These are phyloP conservation scores for Sporobolomyces phaffii DNA, from an alignment of 768 basidiomycete genomes.

Conservation along the genomic window DNA sequence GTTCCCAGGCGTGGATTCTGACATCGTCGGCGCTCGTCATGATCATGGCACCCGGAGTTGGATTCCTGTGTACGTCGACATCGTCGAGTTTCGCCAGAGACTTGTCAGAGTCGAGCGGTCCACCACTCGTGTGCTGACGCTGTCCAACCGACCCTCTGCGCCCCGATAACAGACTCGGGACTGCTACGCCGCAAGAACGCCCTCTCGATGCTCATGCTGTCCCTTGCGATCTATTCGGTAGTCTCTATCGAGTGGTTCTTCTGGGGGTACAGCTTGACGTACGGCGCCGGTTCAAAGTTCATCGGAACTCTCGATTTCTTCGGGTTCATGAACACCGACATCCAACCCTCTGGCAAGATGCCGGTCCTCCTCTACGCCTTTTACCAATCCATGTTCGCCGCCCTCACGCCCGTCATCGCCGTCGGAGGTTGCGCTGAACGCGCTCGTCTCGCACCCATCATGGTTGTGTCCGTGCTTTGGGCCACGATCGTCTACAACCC, in stretches of 20 bases:
- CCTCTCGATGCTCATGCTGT: conserved; percentile 48
- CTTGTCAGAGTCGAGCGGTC: no score
- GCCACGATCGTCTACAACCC: conserved; percentile 56
- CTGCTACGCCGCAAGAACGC: conserved; percentile 50
- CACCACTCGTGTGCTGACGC: no score
- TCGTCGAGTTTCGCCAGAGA: no score
- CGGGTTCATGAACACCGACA: conserved; percentile 65
- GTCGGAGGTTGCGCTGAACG: conserved; percentile 69
- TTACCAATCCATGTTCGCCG: conserved; percentile 51
- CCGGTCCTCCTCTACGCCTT: conserved; percentile 77
- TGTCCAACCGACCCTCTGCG: not conserved
- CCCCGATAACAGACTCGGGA: conserved; percentile 18
- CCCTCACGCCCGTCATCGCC: conserved; percentile 62
- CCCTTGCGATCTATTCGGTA: conserved; percentile 46
- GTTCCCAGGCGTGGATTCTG: conserved; percentile 29
- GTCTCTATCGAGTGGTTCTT: conserved; percentile 52
- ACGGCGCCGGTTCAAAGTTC: conserved; percentile 60
- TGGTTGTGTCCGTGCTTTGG: conserved; percentile 74
- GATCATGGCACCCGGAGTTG: conserved; percentile 49
- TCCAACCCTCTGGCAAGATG: conserved; percentile 65
- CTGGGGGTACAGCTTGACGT: conserved; percentile 89
- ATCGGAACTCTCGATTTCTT: conserved; percentile 83
- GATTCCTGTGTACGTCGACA: conserved; percentile 31
- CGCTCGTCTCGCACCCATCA: conserved; percentile 64
- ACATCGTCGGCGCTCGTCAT: conserved; percentile 45